These are phyloP conservation scores for Rhizophagus prolifer DNA, from an alignment of 192 early-diverging fungal genomes.

Conservation along the genomic window DNA sequence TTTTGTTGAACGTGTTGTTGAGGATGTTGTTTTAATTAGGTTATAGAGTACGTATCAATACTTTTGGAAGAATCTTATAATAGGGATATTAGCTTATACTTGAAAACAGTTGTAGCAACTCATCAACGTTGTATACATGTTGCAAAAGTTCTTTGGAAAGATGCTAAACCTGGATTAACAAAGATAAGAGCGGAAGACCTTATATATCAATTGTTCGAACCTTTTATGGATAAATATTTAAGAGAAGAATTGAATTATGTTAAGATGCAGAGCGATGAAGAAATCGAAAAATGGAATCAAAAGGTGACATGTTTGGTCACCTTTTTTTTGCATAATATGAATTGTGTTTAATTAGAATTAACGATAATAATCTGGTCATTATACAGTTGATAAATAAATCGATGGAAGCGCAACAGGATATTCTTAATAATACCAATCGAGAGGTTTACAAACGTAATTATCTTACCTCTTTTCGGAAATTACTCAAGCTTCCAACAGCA, in stretches of 20 bases:
- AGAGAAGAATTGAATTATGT: constrained; percentile 66
- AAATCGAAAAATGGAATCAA: constrained; percentile 70
- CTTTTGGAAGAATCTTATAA: constrained; percentile 63
- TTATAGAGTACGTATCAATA: constrained; percentile 71
- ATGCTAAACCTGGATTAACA: constrained; percentile 44
- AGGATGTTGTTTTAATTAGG: constrained; percentile 63
- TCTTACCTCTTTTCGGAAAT: constrained; percentile 52
- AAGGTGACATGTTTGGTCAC: constrained; percentile 39
- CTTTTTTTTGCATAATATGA: neutral
- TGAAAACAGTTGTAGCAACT: constrained; percentile 65
- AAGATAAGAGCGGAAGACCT: constrained; percentile 51
- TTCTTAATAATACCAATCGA: constrained; percentile 38
- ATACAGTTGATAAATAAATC: constrained; percentile 10
- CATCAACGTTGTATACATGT: constrained; percentile 64
- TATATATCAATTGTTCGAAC: constrained; percentile 60
- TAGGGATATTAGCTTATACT: constrained; percentile 60
- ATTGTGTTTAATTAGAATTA: neutral
- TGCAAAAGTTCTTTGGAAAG: constrained; percentile 44
- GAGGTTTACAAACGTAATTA: constrained; percentile 53
- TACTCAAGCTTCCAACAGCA: constrained; percentile 42
- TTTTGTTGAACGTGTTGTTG: constrained; percentile 78
- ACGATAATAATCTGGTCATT: neutral
- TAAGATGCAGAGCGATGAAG: constrained; percentile 50
- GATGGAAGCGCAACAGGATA: constrained; percentile 2
- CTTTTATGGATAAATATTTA: constrained; percentile 68